phyloP scores from a whole-genome alignment of 768 basidiomycete species.

The Termitomyces sp. region DNA sequence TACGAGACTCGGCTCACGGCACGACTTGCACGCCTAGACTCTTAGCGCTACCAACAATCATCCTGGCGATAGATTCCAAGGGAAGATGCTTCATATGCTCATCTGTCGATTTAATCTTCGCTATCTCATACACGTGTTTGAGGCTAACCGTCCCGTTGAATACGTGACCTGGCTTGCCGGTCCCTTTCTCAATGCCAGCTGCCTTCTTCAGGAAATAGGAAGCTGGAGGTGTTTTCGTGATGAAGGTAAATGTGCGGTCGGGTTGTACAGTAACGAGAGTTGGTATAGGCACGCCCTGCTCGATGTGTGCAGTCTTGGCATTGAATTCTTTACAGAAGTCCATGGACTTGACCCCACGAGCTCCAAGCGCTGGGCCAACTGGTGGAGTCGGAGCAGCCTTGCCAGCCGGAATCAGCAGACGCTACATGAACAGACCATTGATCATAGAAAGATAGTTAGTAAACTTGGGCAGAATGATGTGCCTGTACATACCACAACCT shows the following conservation, averaged over 20 bases:
- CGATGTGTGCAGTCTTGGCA: slow-evolving; percentile 87
- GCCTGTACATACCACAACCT: slow-evolving; percentile 61
- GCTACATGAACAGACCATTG: slow-evolving; percentile 34
- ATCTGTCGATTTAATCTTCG: slow-evolving; percentile 92
- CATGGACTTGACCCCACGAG: slow-evolving; percentile 98
- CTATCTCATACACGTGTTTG: slow-evolving; percentile 98
- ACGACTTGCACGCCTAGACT: slow-evolving; percentile 89
- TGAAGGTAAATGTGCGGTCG: slow-evolving; percentile 92
- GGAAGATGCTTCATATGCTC: slow-evolving; percentile 82
- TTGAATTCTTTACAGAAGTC: slow-evolving; percentile 99
- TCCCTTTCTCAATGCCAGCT: slow-evolving; percentile 86
- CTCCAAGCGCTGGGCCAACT: slow-evolving; percentile 95
- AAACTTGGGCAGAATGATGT: not conserved
- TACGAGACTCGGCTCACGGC: slow-evolving; percentile 44
- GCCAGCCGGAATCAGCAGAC: slow-evolving; percentile 84
- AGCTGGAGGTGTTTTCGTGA: slow-evolving; percentile 87
- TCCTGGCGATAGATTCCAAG: slow-evolving; percentile 83
- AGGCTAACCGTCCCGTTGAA: slow-evolving; percentile 77
- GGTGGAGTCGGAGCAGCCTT: slow-evolving; percentile 96
- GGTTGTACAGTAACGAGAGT: slow-evolving; percentile 92
- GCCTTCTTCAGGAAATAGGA: slow-evolving; percentile 89
- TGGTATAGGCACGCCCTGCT: slow-evolving; percentile 81
- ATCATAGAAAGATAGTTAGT: slow-evolving; percentile 9
- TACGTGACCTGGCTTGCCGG: slow-evolving; percentile 77
- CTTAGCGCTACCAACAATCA: slow-evolving; percentile 83